Percentiles rank a stretch among this genome's conserved stretches.
Conservation (phyloP, 1,284 basidiomycete species). For the Somion occarium region DNA sequence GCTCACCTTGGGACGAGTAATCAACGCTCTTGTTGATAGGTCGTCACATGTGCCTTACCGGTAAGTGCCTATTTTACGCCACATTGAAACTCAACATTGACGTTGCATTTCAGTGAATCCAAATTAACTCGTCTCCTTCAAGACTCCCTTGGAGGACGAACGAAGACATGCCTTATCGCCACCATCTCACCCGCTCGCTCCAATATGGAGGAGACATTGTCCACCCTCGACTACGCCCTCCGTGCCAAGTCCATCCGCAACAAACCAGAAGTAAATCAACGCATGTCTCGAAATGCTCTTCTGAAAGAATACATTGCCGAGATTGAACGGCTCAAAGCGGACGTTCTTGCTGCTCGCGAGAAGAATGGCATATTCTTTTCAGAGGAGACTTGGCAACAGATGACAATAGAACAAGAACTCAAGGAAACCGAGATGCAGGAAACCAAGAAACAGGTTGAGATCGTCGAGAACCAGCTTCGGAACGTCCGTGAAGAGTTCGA, state of each 20-base stretch:
- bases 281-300: constrained; percentile 89
- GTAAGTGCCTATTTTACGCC: constrained; percentile 33
- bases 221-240: constrained; percentile 96
- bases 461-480: constrained; percentile 78
- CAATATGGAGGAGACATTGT: constrained; percentile 96
- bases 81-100: neutral
- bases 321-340: constrained; percentile 90
- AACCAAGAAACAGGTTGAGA: constrained; percentile 75
- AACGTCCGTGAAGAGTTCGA: constrained; percentile 88
- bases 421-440: constrained; percentile 76
- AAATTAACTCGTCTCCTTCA: constrained; percentile 54
- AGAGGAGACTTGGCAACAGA: constrained; percentile 83
- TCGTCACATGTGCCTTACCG: constrained; percentile 92
- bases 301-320: constrained; percentile 95
- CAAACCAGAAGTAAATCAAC: constrained; percentile 92
- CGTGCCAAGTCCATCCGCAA: constrained; percentile 96
- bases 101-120: constrained; percentile 52
- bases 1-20: constrained; percentile 93
- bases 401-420: constrained; percentile 74
- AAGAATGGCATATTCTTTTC: constrained; percentile 95
- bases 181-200: constrained; percentile 89
- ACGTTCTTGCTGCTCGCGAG: constrained; percentile 85
- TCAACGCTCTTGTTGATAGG: constrained; percentile 94
- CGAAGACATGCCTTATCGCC: constrained; percentile 98
- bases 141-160: constrained; percentile 89